Conservation (phyloP, 1,139 yeast species). For the Nakaseomyces nivariensis region DNA sequence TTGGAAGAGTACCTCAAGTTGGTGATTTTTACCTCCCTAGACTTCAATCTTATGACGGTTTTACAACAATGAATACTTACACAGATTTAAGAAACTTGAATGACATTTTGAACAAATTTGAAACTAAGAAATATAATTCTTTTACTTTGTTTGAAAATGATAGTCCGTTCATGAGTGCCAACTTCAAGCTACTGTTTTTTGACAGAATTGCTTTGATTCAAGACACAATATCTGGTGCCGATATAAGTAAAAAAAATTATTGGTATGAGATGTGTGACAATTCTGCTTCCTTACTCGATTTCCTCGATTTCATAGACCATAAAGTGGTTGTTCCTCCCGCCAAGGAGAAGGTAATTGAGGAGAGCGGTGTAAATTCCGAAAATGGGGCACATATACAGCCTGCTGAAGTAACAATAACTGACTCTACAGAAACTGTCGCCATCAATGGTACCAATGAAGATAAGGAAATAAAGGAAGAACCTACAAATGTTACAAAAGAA, state of each 20-base stretch:
- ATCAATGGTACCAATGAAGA: background rate
- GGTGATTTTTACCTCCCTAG: slow-evolving; percentile 30
- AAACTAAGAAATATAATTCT: slow-evolving; percentile 18
- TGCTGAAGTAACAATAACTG: background rate
- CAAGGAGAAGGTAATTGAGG: slow-evolving; percentile 7
- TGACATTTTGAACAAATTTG: slow-evolving; percentile 15
- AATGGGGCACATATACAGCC: background rate
- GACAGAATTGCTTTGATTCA: slow-evolving; percentile 24
- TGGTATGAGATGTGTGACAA: slow-evolving; percentile 30
- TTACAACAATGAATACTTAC: slow-evolving; percentile 16
- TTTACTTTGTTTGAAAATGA: slow-evolving; percentile 24
- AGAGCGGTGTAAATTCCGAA: background rate
- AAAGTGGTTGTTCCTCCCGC: slow-evolving; percentile 13
- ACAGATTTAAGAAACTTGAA: slow-evolving; percentile 20
- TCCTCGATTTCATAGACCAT: slow-evolving; percentile 21
- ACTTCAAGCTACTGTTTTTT: slow-evolving; percentile 25
- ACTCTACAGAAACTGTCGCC: background rate
- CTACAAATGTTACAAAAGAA: background rate
- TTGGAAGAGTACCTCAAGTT: slow-evolving; percentile 28
- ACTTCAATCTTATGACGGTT: slow-evolving; percentile 22
- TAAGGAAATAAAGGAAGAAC: background rate
- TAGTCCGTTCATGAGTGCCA: slow-evolving; percentile 25
- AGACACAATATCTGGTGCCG: slow-evolving; percentile 16
- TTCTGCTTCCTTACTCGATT: slow-evolving; percentile 19
- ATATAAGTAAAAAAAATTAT: slow-evolving; percentile 15